Evolutionary conservation across 768 basidiomycete genomes (phyloP), one percentile per base, ranked within the genome.

Genomic region (Mycena kentingensis): DNA sequence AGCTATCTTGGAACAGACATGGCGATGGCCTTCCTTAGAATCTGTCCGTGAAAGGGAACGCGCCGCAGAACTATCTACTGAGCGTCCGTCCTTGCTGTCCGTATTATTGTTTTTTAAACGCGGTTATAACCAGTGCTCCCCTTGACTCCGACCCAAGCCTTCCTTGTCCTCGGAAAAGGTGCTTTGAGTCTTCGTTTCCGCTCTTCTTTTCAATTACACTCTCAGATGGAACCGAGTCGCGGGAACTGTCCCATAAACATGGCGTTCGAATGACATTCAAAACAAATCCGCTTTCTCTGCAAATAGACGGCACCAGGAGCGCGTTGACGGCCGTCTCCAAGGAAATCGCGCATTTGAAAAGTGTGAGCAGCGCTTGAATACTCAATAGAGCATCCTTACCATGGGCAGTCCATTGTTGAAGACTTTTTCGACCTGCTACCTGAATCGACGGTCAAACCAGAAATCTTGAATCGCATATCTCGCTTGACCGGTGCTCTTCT

Each of bases 101-200:
- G 34, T 38, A 26, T 26, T 13, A 34, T 49, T 27, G 42, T 25
- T 46, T 36, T 42, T 18, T 53, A 38, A 48, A 31, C 41, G 28
- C 28, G 52, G 18, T 44, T 50, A 26, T 51, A 22, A 43, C 46
- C 58, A 90, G 89, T 67, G 2, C 79, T 86, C 60, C 67, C 76
- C 27, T 68, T 91, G 51, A 77, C 74, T 16, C 77, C 82, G 3
- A 77, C 75, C 44, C 77, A 87, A 58, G 74, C 88, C 5, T 88
- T 90, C 63, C 63, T 90, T 26, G 74, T 90, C 26, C 76, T 92
- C 55, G 88, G 88, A 34, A 84, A 78, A 78, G 85, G 89, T 87
- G 38, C 44, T 56, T 45, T 37, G 31, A 31, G 19, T 21, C 8
- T 35, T 29, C n/a, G 38, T 42, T 26, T 28, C 26, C 19, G 19